phyloP scores from a whole-genome alignment of 2,329 filamentous ascomycete genomes.

The Fusarium incarnatum region DNA sequence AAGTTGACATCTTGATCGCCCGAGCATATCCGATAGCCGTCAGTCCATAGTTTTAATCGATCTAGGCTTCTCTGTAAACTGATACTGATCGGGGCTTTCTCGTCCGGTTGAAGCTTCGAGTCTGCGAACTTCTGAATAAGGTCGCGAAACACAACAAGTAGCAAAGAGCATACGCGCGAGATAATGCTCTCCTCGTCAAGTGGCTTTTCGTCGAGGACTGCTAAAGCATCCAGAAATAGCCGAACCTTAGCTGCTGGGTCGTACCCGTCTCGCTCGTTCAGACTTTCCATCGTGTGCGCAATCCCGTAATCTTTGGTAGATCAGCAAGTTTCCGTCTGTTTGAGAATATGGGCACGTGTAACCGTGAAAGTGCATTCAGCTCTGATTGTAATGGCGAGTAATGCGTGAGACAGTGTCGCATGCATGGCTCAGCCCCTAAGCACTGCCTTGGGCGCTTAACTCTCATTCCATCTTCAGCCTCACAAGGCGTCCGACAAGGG shows the following conservation, averaged over 20 bases:
- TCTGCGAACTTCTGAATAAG: neutral
- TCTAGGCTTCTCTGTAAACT: neutral
- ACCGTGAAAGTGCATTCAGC: neutral
- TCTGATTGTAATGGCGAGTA: neutral
- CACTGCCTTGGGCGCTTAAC: neutral
- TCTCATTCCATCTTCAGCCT: neutral
- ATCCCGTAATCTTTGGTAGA: neutral
- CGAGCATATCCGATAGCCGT: neutral
- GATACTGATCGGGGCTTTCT: neutral
- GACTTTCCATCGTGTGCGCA: neutral
- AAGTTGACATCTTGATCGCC: neutral
- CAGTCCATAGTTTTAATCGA: neutral
- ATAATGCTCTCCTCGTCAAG: neutral
- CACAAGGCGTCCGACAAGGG: neutral
- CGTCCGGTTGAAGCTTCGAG: neutral
- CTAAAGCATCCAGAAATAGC: neutral
- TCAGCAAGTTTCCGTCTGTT: neutral
- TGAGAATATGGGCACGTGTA: neutral
- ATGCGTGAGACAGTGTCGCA: neutral
- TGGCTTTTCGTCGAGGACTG: neutral
- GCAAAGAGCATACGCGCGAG: neutral
- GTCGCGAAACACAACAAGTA: neutral
- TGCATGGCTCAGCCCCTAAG: neutral
- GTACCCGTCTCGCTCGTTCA: neutral
- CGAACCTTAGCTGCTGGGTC: neutral